A percentile compares a stretch with the other conserved stretches of the same genome.
Conservation (phyloP, 2,329 filamentous ascomycete genomes). For the Cytospora schulzeri region DNA sequence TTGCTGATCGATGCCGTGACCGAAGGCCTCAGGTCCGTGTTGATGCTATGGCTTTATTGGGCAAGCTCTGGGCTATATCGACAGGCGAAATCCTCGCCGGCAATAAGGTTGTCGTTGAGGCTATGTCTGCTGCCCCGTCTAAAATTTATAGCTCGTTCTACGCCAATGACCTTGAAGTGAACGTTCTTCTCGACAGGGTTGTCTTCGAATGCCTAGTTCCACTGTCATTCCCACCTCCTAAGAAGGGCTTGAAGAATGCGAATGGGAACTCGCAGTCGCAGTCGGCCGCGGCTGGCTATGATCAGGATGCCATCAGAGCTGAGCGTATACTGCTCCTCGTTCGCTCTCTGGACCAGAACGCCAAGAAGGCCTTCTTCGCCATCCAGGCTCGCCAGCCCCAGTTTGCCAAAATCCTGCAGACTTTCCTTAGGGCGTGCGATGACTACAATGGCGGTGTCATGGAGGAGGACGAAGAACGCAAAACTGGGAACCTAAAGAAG, state of each 20-base stretch:
- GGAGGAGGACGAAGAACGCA: slow-evolving; percentile 68
- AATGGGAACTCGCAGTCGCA: slow-evolving; percentile 48
- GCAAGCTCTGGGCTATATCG: slow-evolving; percentile 91
- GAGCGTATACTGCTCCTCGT: slow-evolving; percentile 84
- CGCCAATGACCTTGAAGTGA: slow-evolving; percentile 84
- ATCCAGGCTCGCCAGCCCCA: slow-evolving; percentile 78
- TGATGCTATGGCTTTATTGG: slow-evolving; percentile 83
- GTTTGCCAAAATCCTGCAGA: slow-evolving; percentile 71
- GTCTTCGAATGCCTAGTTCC: slow-evolving; percentile 89
- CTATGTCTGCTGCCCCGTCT: slow-evolving; percentile 81
- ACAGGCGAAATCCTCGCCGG: slow-evolving; percentile 82
- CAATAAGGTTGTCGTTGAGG: slow-evolving; percentile 71
- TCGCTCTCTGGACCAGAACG: slow-evolving; percentile 73
- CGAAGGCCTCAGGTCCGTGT: slow-evolving; percentile 78
- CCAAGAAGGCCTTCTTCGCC: slow-evolving; percentile 86
- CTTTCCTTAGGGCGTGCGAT: slow-evolving; percentile 84
- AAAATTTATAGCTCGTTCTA: slow-evolving; percentile 87
- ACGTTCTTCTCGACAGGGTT: slow-evolving; percentile 80
- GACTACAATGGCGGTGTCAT: slow-evolving; percentile 86
- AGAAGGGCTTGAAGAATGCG: slow-evolving; percentile 64
- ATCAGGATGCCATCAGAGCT: slow-evolving; percentile 76
- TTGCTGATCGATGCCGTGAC: slow-evolving; percentile 89
- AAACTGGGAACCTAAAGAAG: slow-evolving; percentile 70
- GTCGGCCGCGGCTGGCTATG: slow-evolving; percentile 50
- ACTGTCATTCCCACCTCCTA: slow-evolving; percentile 76